Evolutionary conservation across 805 yeast species (phyloP).

Genomic region (Metschnikowia anglica): DNA sequence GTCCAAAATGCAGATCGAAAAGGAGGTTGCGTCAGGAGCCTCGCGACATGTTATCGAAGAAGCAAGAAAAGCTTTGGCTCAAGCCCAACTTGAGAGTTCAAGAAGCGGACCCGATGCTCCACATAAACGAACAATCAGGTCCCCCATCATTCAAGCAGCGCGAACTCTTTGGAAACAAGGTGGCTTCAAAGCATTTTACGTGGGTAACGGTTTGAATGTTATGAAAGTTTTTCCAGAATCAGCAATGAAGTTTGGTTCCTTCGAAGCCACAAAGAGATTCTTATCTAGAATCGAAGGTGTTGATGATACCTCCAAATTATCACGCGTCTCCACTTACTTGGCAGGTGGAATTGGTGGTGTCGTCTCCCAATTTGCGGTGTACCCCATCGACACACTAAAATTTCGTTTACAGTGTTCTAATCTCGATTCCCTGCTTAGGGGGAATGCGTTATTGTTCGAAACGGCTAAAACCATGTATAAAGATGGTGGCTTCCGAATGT

Average conservation of each 20-base stretch:
- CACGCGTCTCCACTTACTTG: constrained; percentile 75
- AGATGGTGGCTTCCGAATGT: constrained; percentile 75
- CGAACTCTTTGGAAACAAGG: constrained; percentile 82
- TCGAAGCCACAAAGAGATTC: constrained; percentile 79
- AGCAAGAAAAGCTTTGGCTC: constrained; percentile 30
- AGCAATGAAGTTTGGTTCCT: constrained; percentile 95
- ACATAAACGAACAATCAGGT: constrained; percentile 50
- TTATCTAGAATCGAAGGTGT: constrained; percentile 77
- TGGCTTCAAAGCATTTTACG: constrained; percentile 84
- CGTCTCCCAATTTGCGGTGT: constrained; percentile 85
- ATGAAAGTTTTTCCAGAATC: constrained; percentile 94
- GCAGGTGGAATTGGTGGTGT: constrained; percentile 98
- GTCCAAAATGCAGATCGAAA: constrained; percentile 47
- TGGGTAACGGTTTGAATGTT: constrained; percentile 93
- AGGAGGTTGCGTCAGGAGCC: constrained; percentile 36
- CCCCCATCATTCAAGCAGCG: constrained; percentile 81
- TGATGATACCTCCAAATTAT: constrained; percentile 63
- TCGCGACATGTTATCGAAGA: constrained; percentile 36
- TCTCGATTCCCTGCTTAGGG: constrained; percentile 58
- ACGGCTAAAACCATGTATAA: constrained; percentile 77
- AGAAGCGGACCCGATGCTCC: constrained; percentile 40
- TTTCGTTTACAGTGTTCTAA: constrained; percentile 93
- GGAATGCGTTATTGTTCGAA: constrained; percentile 55
- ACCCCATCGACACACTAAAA: constrained; percentile 93
- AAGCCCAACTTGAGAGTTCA: constrained; percentile 28